Evolutionary conservation across 2,329 filamentous ascomycete species (phyloP).

Genomic region (Ustilaginoidea virens): DNA sequence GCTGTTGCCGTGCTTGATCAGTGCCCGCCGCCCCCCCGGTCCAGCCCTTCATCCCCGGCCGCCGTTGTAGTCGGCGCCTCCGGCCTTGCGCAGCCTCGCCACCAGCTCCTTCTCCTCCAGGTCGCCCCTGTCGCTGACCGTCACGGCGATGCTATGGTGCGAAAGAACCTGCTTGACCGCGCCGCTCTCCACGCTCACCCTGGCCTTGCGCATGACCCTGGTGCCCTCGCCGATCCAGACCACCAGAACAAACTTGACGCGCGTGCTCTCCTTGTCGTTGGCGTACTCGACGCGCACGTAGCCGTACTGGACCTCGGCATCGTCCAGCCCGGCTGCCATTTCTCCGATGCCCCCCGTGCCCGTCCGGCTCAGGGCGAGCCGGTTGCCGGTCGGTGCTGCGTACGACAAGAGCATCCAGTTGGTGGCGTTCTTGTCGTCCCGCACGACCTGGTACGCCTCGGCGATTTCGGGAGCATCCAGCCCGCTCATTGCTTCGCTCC

Average conservation of each 20-base stretch:
- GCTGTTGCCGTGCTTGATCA: too few relatives aligned
- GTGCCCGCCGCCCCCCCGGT: too few relatives aligned
- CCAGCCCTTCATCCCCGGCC: slow-evolving; percentile 34
- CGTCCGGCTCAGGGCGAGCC: slow-evolving; percentile 37
- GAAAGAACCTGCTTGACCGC: slow-evolving; percentile 46
- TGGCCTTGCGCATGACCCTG: slow-evolving; percentile 54
- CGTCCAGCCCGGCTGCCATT: slow-evolving; percentile 39
- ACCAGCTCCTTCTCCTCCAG: slow-evolving; percentile 48
- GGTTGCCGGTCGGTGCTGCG: slow-evolving; percentile 37
- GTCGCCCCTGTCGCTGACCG: slow-evolving; percentile 44
- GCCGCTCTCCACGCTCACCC: slow-evolving; percentile 51
- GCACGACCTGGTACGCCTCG: slow-evolving; percentile 50
- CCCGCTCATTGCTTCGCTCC: slow-evolving; percentile 36
- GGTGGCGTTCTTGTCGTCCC: slow-evolving; percentile 47
- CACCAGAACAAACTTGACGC: slow-evolving; percentile 53
- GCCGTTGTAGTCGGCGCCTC: slow-evolving; percentile 58
- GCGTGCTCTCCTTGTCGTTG: slow-evolving; percentile 53
- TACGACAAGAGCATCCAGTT: slow-evolving; percentile 56
- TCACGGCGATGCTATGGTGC: slow-evolving; percentile 52
- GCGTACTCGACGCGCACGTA: slow-evolving; percentile 54
- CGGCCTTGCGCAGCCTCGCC: slow-evolving; percentile 44
- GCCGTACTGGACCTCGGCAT: slow-evolving; percentile 47
- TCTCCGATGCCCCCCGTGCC: slow-evolving; percentile 46
- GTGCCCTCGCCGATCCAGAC: slow-evolving; percentile 53
- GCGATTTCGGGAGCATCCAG: slow-evolving; percentile 42